Conservation (phyloP, 805 yeast species). For the Starmerella ratchasimensis region DNA sequence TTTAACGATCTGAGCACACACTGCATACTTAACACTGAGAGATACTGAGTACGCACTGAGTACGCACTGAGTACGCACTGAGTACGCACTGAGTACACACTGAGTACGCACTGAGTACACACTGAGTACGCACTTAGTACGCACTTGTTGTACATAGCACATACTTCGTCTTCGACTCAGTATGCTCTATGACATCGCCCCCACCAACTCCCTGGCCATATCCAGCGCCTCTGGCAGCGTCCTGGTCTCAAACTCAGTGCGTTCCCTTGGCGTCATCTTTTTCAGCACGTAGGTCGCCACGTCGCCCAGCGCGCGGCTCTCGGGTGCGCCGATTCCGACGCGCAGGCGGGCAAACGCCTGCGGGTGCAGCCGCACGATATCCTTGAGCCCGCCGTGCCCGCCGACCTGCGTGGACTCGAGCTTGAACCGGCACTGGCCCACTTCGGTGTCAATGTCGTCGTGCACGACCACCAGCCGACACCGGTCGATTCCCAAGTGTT, state of each 20-base stretch:
- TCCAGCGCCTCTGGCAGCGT: slow-evolving; percentile 21
- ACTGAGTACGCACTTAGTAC: too few relatives aligned
- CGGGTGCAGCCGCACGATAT: slow-evolving; percentile 36
- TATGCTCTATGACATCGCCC: too few relatives aligned
- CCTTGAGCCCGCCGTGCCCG: slow-evolving; percentile 75
- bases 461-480: slow-evolving; percentile 43
- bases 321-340: slow-evolving; percentile 67
- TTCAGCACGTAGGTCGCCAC: slow-evolving; percentile 52
- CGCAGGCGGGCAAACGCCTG: slow-evolving; percentile 46
- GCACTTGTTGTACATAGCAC: too few relatives aligned
- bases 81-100: too few relatives aligned
- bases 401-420: slow-evolving; percentile 47
- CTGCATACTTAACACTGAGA: too few relatives aligned
- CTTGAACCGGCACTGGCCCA: slow-evolving; percentile 56
- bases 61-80: too few relatives aligned
- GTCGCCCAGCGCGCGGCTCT: slow-evolving; percentile 29
- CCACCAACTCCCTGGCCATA: slow-evolving; percentile 7
- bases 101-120: too few relatives aligned
- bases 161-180: too few relatives aligned
- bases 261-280: slow-evolving; percentile 37
- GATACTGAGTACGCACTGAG: too few relatives aligned
- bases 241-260: slow-evolving; percentile 28
- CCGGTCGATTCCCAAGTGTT: slow-evolving; percentile 17
- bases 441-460: slow-evolving; percentile 57
- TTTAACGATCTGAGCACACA: too few relatives aligned